A percentile compares a stretch with the other conserved stretches of the same genome.
phyloP scores from a whole-genome alignment of 768 basidiomycete genomes.

The Boletus edulis region DNA sequence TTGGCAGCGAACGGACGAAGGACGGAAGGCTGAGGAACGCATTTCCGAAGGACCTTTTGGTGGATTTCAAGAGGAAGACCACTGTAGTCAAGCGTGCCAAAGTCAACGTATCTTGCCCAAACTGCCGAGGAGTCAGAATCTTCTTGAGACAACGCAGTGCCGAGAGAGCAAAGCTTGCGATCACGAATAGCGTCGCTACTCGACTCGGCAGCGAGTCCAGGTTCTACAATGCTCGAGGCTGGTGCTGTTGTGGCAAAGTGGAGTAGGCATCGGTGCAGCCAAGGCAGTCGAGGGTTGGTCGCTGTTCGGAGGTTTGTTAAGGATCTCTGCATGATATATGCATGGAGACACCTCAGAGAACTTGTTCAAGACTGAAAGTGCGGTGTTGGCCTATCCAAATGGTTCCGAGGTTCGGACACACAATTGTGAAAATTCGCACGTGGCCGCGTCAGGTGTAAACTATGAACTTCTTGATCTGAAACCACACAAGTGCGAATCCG shows the following conservation, averaged over 20 bases:
- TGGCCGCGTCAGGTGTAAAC: neutral
- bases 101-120: constrained; percentile 63
- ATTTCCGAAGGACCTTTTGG: constrained; percentile 66
- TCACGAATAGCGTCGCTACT: constrained; percentile 12
- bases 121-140: constrained; percentile 46
- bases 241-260: constrained; percentile 13
- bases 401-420: too few relatives aligned
- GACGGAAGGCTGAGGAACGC: constrained; percentile 46
- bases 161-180: constrained; percentile 29
- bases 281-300: constrained; percentile 5
- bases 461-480: too few relatives aligned
- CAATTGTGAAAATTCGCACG: constrained; percentile 16
- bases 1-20: constrained; percentile 46
- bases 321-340: constrained; percentile 22
- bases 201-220: constrained; percentile 3
- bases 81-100: constrained; percentile 45
- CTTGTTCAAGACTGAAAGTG: neutral
- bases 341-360: constrained; percentile 13
- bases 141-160: constrained; percentile 28
- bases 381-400: too few relatives aligned
- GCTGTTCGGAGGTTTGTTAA: constrained; percentile 18
- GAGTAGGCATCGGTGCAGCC: constrained; percentile 4
- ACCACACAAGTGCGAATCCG: neutral
- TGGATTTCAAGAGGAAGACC: constrained; percentile 63
- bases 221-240: neutral